Base-by-base conservation (phyloP, 2,329 filamentous ascomycete genomes). In the Botrytis fabae region DNA sequence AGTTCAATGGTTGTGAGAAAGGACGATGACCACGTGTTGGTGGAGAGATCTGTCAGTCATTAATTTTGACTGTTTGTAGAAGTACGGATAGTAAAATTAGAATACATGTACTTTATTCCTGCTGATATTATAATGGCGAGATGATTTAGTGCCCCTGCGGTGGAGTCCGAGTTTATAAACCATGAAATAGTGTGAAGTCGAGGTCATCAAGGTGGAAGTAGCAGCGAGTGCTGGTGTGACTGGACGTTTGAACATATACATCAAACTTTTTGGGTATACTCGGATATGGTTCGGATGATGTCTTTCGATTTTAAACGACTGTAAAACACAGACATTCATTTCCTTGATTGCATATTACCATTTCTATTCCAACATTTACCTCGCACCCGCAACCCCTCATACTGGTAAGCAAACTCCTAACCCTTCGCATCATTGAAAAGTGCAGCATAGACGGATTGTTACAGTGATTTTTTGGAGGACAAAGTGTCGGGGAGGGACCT, bases 51-150 rank as follows among this genome's bases (percentile, higher is more conserved):
- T 10, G n/a, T 57, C 48, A 32, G 51, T 44, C 65, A 44, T 57
- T 32, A 22, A 44, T 42, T 44, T 69, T 44, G 65, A 69, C 65
- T 68, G 48, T 68, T 68, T 69, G 48, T 69, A 69, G 65, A 69
- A 44, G 65, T 69, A 69, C 48, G 65, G 65, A 69, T 44, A 57
- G 48, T 57, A 69, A 69, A 57, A 69, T 69, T 69, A 69, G 65
- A 69, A 69, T 57, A 57, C 40, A 69, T 69, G 48, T 69, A 69
- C 38, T 40, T 68, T 57, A 57, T 42, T 32, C 44, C n/a, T 25
- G 10, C 65, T 57, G 48, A 57, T 68, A 22, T 25, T 10, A 28
- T 68, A 38, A 28, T 22, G 16, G 14, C 10, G 25, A 28, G 12
- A 22, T 14, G 10, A 54, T 14, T 28, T 28, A 32, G 48, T 68